A percentile compares a stretch with the other conserved stretches of the same genome.
These are phyloP conservation scores for Paecilomyces variotii DNA, from an alignment of 2,329 filamentous ascomycete species.

Conservation along the genomic window DNA sequence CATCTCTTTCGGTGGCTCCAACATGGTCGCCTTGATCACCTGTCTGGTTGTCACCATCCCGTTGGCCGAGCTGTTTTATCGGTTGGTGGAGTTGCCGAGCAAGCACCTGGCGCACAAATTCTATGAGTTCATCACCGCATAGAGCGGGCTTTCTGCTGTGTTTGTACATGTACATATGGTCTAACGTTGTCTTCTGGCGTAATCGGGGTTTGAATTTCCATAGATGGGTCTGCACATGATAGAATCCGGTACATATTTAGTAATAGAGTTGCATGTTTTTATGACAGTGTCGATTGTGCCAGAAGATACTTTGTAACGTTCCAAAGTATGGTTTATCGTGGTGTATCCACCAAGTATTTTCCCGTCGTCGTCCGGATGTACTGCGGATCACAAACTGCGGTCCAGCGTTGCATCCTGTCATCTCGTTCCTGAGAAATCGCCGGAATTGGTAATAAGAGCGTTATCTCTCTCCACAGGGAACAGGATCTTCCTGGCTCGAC, in stretches of 20 bases:
- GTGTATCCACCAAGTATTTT: too few relatives aligned
- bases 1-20: neutral
- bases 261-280: neutral
- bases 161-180: neutral
- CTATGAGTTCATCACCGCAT: neutral
- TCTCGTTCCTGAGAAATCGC: neutral
- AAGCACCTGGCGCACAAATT: conserved; percentile 1
- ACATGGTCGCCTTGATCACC: neutral
- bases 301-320: neutral
- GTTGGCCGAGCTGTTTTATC: neutral
- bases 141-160: neutral
- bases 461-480: neutral
- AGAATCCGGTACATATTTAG: neutral
- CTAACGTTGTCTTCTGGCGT: neutral
- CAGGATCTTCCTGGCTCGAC: neutral
- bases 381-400: neutral
- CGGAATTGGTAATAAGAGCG: neutral
- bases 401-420: neutral
- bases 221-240: neutral
- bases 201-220: neutral
- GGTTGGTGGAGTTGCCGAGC: neutral
- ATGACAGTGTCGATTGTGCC: neutral
- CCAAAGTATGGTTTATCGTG: neutral
- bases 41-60: neutral
- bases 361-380: neutral